A percentile compares a stretch with the other conserved stretches of the same genome.
These are phyloP conservation scores for Melastoma malabathricum DNA, from an alignment of 345 rosid genomes.

Conservation along the genomic window DNA sequence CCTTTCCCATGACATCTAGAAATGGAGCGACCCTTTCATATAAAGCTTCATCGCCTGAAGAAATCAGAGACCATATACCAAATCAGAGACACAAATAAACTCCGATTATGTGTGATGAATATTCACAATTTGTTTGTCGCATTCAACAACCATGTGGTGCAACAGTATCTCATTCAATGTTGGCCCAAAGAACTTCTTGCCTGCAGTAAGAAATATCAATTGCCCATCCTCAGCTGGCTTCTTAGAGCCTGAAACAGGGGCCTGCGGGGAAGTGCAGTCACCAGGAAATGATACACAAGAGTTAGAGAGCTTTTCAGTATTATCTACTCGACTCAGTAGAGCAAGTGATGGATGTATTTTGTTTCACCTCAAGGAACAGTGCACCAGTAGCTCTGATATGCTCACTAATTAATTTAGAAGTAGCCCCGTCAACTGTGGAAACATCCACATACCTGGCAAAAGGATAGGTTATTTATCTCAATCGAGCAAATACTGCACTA, in stretches of 20 bases:
- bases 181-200: slow-evolving; percentile 12
- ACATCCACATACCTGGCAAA: slow-evolving; percentile 68
- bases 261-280: too few relatives aligned
- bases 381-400: slow-evolving; percentile 62
- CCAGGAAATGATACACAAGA: too few relatives aligned
- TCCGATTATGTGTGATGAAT: too few relatives aligned
- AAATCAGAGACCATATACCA: not conserved
- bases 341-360: not conserved
- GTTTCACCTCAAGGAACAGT: slow-evolving; percentile 63
- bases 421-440: slow-evolving; percentile 81
- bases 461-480: too few relatives aligned
- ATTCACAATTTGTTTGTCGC: too few relatives aligned
- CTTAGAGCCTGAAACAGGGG: too few relatives aligned
- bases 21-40: slow-evolving; percentile 48
- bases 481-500: not conserved
- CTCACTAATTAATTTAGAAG: slow-evolving; percentile 50
- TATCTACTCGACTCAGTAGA: too few relatives aligned
- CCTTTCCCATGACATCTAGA: slow-evolving; percentile 92
- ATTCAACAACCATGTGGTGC: too few relatives aligned
- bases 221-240: slow-evolving; percentile 42
- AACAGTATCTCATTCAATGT: too few relatives aligned
- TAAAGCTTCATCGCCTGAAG: slow-evolving; percentile 71
- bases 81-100: too few relatives aligned
- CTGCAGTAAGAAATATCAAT: slow-evolving; percentile 82
- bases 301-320: too few relatives aligned